Evolutionary conservation across 768 basidiomycete species (phyloP).

Genomic region (Roridomyces roridus): DNA sequence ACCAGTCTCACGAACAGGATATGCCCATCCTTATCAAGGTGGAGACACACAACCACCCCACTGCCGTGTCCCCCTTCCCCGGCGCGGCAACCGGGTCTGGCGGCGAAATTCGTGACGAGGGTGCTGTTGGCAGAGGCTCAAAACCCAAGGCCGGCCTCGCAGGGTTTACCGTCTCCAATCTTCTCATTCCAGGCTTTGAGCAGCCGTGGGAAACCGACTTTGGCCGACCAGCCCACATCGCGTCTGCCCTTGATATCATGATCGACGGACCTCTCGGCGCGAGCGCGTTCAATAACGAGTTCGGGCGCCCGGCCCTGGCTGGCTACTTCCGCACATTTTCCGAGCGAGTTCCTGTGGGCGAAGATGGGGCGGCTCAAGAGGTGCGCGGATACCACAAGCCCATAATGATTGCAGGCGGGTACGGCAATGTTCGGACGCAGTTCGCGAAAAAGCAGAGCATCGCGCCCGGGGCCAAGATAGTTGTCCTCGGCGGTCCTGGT

Average conservation of each 20-base stretch:
- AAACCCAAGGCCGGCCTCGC: slow-evolving; percentile 94
- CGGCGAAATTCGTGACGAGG: slow-evolving; percentile 98
- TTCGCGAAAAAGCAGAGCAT: slow-evolving; percentile 85
- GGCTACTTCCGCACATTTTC: slow-evolving; percentile 97
- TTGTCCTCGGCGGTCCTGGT: slow-evolving; percentile 95
- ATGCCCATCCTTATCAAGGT: slow-evolving; percentile 96
- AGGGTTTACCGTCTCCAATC: slow-evolving; percentile 93
- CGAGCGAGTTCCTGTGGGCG: slow-evolving; percentile 67
- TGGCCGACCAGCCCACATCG: slow-evolving; percentile 89
- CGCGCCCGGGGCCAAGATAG: slow-evolving; percentile 80
- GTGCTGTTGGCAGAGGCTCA: slow-evolving; percentile 92
- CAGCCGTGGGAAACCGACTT: slow-evolving; percentile 98
- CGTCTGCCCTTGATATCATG: slow-evolving; percentile 96
- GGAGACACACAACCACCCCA: slow-evolving; percentile 99
- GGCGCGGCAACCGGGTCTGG: slow-evolving; percentile 99
- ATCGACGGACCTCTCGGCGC: slow-evolving; percentile 94
- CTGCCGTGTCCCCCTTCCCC: slow-evolving; percentile 96
- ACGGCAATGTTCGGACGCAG: slow-evolving; percentile 88
- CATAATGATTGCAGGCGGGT: slow-evolving; percentile 98
- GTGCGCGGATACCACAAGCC: slow-evolving; percentile 98
- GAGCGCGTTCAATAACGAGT: slow-evolving; percentile 97
- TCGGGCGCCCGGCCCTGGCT: slow-evolving; percentile 89
- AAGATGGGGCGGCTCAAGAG: slow-evolving; percentile 54
- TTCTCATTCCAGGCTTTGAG: slow-evolving; percentile 87
- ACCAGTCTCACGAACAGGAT: slow-evolving; percentile 65